Evolutionary conservation across 1,284 basidiomycete genomes (phyloP), one percentile per base, ranked within the genome.

Genomic region (Veloporphyrellus conicus): DNA sequence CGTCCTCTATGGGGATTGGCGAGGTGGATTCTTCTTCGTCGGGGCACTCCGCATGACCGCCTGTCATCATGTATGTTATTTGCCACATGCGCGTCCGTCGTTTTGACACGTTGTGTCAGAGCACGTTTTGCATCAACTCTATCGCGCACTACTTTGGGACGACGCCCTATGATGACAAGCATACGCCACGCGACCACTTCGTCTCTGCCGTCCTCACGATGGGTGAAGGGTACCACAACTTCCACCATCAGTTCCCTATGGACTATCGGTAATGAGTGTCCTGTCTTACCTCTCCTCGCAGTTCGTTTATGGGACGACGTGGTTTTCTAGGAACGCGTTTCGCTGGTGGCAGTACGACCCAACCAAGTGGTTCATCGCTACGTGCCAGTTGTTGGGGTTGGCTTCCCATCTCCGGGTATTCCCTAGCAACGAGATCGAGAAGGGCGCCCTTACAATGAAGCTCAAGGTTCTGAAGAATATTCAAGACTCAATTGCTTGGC

Each of bases 171-270:
- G 92, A 93, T 67, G 90, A 93, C 73, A 83, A 76, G 60, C 80
- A 88, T 63, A 82, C 85, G 28, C 89, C 90, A 36, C 77, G 85
- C 34, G 90, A 93, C 66, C 89, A 93, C 69, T 73, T 93, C 59
- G 62, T 94, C 51, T 92, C 91, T 23, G 91, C 92, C 15, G 74
- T 93, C 50, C 74, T 89, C 50, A 93, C 91, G 4, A 83, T 93
- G 73, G 91, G 92, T 14, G 91, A 94, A 72, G 91, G 91, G 10
- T 94, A 93, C 69, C 91, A 94, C 71, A 93, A 93, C 68, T 93
- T 93, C 69, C 89, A 91, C 67, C 89, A 87, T 59, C 87, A 90
- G 59, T 91, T 90, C 72, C 89, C 88, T 18, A 87, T 70, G 69
- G 68, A 72, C 46, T 72, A 71, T 41, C 59, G 69, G 64, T 64